Conservation (phyloP, 306 rosid species). For the Notholithocarpus densiflorus region DNA sequence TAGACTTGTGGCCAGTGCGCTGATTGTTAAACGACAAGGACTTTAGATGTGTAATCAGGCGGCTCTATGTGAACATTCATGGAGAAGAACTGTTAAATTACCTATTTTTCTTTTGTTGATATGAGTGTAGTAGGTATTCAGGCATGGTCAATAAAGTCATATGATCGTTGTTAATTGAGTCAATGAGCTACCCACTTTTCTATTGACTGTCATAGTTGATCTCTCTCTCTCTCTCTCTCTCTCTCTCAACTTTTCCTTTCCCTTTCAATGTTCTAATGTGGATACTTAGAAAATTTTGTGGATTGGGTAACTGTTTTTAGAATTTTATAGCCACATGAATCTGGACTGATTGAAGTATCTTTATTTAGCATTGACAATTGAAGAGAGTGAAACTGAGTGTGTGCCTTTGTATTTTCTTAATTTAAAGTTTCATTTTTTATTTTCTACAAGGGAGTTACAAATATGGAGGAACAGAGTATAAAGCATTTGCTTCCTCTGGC, state of each 20-base stretch:
- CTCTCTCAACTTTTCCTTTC: background rate
- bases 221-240: background rate
- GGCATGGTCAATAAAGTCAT: background rate
- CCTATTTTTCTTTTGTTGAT: background rate
- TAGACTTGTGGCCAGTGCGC: background rate
- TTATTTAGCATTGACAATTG: background rate
- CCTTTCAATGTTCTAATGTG: background rate
- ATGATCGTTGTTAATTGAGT: background rate
- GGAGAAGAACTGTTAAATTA: background rate
- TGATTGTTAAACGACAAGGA: background rate
- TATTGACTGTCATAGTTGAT: background rate
- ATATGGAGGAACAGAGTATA: constrained; percentile 69
- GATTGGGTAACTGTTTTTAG: background rate
- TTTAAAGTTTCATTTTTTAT: background rate
- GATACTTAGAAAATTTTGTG: background rate
- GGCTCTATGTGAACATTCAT: background rate
- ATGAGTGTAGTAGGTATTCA: background rate
- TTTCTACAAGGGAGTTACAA: constrained; percentile 52
- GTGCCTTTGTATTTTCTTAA: background rate
- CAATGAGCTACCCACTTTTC: background rate
- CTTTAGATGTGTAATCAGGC: background rate
- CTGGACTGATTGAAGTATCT: background rate
- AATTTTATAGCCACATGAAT: background rate
- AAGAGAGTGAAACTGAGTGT: background rate
- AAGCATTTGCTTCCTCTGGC: constrained; percentile 68